Percentiles rank a stretch among this genome's conserved stretches.
These are phyloP conservation scores for Fagopyrum homotropicum DNA, from an alignment of 148 eudicot species.

Conservation along the genomic window DNA sequence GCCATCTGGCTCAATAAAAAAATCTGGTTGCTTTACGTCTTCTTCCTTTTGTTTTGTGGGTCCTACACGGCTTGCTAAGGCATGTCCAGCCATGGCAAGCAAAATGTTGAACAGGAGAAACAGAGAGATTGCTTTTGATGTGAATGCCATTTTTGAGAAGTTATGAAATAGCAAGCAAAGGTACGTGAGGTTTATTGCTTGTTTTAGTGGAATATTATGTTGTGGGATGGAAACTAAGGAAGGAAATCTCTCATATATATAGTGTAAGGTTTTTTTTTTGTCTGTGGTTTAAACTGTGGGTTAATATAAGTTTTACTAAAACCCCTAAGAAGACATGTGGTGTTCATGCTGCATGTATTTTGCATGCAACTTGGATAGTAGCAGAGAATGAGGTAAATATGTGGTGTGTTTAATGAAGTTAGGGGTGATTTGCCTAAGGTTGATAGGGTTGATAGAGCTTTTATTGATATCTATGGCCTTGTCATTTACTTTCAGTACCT, in stretches of 20 bases:
- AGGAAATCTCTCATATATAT: conserved; percentile 4
- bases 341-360: neutral
- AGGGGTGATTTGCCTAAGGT: neutral
- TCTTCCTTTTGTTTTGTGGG: conserved; percentile 13
- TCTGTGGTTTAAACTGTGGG: neutral
- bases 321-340: neutral
- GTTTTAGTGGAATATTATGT: neutral
- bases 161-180: neutral
- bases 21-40: conserved; percentile 27
- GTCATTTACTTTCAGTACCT: conserved; percentile 5
- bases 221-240: conserved; percentile 8
- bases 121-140: conserved; percentile 7
- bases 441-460: conserved; percentile 8
- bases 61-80: conserved; percentile 14
- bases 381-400: neutral
- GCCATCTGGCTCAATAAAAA: conserved; percentile 24
- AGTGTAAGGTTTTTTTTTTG: neutral
- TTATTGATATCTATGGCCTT: conserved; percentile 6
- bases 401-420: neutral
- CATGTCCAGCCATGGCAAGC: conserved; percentile 16
- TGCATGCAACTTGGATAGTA: neutral
- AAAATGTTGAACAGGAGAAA: conserved; percentile 22
- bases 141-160: conserved; percentile 10
- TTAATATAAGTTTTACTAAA: neutral
- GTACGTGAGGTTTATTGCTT: neutral